Percentiles rank a stretch among this genome's conserved stretches.
Evolutionary conservation across 75 land plant genomes (phyloP).

Genomic region (Cunninghamia lanceolata): DNA sequence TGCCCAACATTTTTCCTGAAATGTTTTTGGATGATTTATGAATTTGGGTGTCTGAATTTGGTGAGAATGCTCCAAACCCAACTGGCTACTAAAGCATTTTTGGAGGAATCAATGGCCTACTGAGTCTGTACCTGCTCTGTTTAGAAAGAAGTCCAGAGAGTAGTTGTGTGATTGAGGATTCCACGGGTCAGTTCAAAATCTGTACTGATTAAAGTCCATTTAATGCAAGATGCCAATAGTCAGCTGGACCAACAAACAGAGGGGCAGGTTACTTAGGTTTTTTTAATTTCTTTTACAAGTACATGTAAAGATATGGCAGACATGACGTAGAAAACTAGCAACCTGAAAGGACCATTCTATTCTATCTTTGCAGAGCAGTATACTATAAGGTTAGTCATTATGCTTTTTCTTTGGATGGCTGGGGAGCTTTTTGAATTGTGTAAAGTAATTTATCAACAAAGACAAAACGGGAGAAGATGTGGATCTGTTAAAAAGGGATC

Average conservation of each 20-base stretch:
- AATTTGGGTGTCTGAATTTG: not conserved
- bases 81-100: not conserved
- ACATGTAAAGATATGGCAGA: not conserved
- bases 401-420: not conserved
- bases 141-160: not conserved
- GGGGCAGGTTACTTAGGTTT: not conserved
- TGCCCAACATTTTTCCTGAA: not conserved
- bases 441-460: not conserved
- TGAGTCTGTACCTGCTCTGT: not conserved
- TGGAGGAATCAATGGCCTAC: not conserved
- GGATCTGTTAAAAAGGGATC: not conserved
- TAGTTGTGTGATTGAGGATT: slow-evolving; percentile 3
- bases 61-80: not conserved
- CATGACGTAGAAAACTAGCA: slow-evolving; percentile 6
- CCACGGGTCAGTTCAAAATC: not conserved
- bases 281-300: not conserved
- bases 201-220: not conserved
- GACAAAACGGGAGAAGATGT: not conserved
- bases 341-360: not conserved
- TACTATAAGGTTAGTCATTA: not conserved
- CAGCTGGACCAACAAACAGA: not conserved
- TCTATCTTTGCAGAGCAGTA: not conserved
- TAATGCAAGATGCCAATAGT: not conserved
- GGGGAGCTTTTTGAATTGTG: not conserved
- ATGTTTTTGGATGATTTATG: not conserved